Evolutionary conservation across 768 basidiomycete species (phyloP).

Genomic region (Trametes maxima): DNA sequence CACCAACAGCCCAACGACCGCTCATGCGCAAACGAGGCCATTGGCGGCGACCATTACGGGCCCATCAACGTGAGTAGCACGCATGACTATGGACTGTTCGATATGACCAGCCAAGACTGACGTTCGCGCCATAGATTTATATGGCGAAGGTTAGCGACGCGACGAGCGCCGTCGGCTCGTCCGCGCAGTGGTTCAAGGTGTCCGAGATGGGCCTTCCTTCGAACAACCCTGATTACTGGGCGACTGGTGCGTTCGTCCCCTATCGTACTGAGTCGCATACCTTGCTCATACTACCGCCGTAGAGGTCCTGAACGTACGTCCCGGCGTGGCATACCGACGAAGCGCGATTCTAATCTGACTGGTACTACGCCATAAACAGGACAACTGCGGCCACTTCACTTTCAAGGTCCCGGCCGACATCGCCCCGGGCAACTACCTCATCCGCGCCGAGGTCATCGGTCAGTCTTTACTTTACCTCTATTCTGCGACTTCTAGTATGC

Average conservation of each 20-base stretch:
- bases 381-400: constrained; percentile 57
- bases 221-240: constrained; percentile 50
- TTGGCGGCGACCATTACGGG: constrained; percentile 55
- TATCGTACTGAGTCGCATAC: neutral
- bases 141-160: constrained; percentile 52
- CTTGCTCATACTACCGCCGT: neutral
- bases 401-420: constrained; percentile 48
- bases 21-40: constrained; percentile 48
- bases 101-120: neutral
- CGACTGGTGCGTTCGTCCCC: constrained; percentile 28
- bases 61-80: constrained; percentile 40
- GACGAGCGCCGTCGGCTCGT: constrained; percentile 44
- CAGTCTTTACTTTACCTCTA: constrained; percentile 14
- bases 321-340: neutral
- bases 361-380: constrained; percentile 27
- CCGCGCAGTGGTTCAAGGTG: constrained; percentile 54
- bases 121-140: constrained; percentile 37
- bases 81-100: neutral
- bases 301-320: constrained; percentile 39
- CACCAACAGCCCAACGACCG: constrained; percentile 53
- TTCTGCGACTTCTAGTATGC: neutral
- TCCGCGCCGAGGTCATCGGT: constrained; percentile 55
- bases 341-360: neutral
- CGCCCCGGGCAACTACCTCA: constrained; percentile 48
- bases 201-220: constrained; percentile 51